phyloP scores from a whole-genome alignment of 768 basidiomycete genomes.

The Candolleomyces eurysporus region DNA sequence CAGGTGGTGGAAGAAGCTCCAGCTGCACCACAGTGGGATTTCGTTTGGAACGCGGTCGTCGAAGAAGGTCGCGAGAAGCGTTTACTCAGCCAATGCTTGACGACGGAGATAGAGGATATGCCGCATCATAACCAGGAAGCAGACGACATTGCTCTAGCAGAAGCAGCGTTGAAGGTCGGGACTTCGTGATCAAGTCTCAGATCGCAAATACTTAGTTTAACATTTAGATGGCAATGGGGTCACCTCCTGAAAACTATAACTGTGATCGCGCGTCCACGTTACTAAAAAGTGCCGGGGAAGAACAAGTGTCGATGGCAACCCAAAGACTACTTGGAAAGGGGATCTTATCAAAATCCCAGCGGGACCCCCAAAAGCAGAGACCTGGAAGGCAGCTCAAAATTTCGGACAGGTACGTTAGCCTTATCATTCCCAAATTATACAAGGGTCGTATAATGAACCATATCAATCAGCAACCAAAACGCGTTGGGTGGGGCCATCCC shows the following conservation, averaged over 20 bases:
- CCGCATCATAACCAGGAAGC: slow-evolving; percentile 23
- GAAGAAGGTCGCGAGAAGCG: slow-evolving; percentile 78
- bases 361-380: slow-evolving; percentile 57
- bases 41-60: slow-evolving; percentile 67
- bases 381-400: slow-evolving; percentile 78
- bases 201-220: background rate
- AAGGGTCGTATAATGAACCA: background rate
- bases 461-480: slow-evolving; percentile 55
- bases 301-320: slow-evolving; percentile 52
- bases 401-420: slow-evolving; percentile 55
- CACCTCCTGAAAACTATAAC: slow-evolving; percentile 68
- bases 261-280: slow-evolving; percentile 54
- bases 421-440: background rate
- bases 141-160: slow-evolving; percentile 54
- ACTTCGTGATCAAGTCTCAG: background rate
- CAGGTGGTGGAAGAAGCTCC: slow-evolving; percentile 48
- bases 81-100: slow-evolving; percentile 56
- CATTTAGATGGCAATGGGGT: slow-evolving; percentile 74
- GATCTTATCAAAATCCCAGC: slow-evolving; percentile 63
- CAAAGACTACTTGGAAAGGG: slow-evolving; percentile 61
- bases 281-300: slow-evolving; percentile 56
- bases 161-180: slow-evolving; percentile 69
- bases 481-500: slow-evolving; percentile 63
- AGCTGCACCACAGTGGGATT: slow-evolving; percentile 58
- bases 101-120: slow-evolving; percentile 39